Evolutionary conservation across 1,284 basidiomycete species (phyloP).

Genomic region (Austroboletus rostrupii): DNA sequence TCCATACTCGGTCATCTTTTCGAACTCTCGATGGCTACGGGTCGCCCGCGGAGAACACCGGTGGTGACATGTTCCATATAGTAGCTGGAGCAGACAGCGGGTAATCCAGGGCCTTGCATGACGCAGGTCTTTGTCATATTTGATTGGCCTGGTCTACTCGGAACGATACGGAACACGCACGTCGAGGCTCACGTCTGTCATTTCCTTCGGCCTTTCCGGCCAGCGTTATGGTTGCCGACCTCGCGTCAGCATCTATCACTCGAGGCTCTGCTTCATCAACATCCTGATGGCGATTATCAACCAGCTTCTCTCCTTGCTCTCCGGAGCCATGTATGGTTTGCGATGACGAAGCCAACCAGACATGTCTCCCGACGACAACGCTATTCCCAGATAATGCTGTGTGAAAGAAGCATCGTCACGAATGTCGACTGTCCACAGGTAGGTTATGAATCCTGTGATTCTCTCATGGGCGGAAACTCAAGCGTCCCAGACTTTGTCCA

Average conservation of each 20-base stretch:
- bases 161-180: conserved; percentile 5
- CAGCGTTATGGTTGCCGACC: conserved; percentile 8
- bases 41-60: conserved; percentile 6
- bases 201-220: conserved; percentile 14
- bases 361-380: conserved; percentile 2
- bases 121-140: neutral
- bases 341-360: neutral
- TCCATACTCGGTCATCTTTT: conserved; percentile 1
- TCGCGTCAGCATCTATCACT: neutral
- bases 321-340: conserved; percentile 10
- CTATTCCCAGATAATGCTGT: neutral
- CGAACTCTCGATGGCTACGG: neutral
- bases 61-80: neutral
- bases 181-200: neutral
- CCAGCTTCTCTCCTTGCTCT: conserved; percentile 17
- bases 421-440: neutral
- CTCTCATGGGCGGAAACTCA: neutral
- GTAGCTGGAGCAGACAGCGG: conserved; percentile 1
- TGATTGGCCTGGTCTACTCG: neutral
- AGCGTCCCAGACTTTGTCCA: neutral
- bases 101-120: neutral
- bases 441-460: conserved; percentile 9
- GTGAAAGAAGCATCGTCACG: neutral
- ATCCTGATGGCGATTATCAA: conserved; percentile 14
- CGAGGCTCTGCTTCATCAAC: conserved; percentile 5